Percentiles rank a stretch among this genome's conserved stretches.
Conservation (phyloP, 176 grass and related monocot genomes). For the Triticum monococcum region DNA sequence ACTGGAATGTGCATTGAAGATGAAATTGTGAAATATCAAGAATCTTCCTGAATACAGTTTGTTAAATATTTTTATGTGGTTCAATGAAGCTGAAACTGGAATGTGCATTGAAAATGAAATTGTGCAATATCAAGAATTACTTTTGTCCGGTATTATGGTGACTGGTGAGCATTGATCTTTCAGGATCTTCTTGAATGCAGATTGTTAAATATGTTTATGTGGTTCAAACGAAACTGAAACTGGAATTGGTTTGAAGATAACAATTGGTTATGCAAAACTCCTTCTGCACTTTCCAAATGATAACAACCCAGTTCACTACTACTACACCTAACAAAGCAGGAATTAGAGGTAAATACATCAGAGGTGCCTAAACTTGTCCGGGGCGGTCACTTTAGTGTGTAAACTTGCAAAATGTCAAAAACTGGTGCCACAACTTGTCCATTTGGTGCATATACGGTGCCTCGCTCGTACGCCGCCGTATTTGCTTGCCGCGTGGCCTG, state of each 20-base stretch:
- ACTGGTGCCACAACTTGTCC: no score
- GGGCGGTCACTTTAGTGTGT: no score
- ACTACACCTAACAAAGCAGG: no score
- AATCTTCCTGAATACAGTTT: conserved; percentile 3
- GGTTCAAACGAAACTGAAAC: not conserved
- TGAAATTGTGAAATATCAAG: not conserved
- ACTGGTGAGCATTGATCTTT: not conserved
- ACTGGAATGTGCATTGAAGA: not conserved
- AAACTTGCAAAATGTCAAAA: no score
- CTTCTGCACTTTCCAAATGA: no score
- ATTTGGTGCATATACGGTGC: no score
- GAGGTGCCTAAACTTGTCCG: no score
- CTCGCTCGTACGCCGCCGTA: no score
- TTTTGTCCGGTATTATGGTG: not conserved
- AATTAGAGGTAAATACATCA: no score
- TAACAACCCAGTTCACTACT: no score
- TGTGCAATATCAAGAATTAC: not conserved
- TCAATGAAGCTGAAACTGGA: conserved; percentile 19
- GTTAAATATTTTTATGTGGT: not conserved
- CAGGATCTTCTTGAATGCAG: conserved; percentile 1
- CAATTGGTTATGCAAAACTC: not conserved
- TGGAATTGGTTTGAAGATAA: not conserved
- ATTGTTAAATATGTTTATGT: not conserved
- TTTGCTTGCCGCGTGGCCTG: no score
- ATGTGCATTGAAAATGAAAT: not conserved